Conservation (phyloP, 108 stramenopile species). For the Cyclotella sp. region DNA sequence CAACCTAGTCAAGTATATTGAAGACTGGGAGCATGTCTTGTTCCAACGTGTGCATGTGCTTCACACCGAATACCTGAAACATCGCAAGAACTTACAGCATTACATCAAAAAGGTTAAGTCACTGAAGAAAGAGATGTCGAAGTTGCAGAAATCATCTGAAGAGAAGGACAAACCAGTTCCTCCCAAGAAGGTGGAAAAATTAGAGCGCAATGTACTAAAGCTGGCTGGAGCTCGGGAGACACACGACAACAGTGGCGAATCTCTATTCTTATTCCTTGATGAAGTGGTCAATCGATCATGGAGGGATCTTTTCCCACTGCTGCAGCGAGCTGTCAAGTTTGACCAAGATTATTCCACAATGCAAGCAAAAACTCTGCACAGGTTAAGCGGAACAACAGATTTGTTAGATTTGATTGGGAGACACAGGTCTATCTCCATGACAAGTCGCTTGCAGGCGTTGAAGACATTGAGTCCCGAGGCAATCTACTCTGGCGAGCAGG, state of each 20-base stretch:
- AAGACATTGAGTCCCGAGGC: conserved; percentile 34
- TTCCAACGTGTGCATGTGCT: conserved; percentile 32
- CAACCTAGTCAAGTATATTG: conserved; percentile 41
- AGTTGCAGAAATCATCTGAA: conserved; percentile 4
- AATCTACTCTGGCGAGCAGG: conserved; percentile 24
- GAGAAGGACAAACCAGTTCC: conserved; percentile 35
- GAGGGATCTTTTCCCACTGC: conserved; percentile 49
- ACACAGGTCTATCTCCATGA: conserved; percentile 17
- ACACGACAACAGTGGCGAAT: conserved; percentile 44
- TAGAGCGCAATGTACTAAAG: conserved; percentile 51
- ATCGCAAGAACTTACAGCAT: conserved; percentile 43
- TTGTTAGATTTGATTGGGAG: conserved; percentile 23
- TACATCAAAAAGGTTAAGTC: conserved; percentile 45
- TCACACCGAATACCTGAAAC: conserved; percentile 36
- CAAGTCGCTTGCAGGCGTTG: conserved; percentile 35
- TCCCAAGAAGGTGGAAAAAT: conserved; percentile 49
- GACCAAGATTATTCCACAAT: conserved; percentile 33
- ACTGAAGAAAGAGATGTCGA: conserved; percentile 27
- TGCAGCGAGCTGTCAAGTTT: conserved; percentile 39
- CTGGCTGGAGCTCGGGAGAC: conserved; percentile 39
- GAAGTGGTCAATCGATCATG: conserved; percentile 45
- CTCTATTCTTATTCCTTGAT: conserved; percentile 38
- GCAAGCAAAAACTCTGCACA: conserved; percentile 33
- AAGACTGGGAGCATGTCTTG: conserved; percentile 45
- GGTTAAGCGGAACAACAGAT: conserved; percentile 11